Evolutionary conservation across 2,329 filamentous ascomycete genomes (phyloP), one percentile per base, ranked within the genome.

Genomic region (Exophiala sp.): DNA sequence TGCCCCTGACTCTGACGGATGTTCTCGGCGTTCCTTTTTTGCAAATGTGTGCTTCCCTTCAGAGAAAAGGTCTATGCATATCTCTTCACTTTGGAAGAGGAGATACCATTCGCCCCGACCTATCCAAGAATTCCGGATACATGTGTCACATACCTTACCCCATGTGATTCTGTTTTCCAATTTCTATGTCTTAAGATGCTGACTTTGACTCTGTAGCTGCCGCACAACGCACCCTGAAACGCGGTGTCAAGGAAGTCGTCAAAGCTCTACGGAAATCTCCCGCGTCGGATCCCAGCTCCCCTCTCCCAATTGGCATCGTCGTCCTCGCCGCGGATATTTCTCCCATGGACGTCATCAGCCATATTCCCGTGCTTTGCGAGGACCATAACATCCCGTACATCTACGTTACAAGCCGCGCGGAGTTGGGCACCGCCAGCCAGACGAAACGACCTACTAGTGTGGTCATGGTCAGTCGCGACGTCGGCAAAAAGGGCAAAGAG

Each of bases 191-290:
- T 32, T 10, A 7, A 13, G n/a, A 32, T 32, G 11, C 29, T 13
- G 7, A n/a, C 29, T 32, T n/a, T 35, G 32, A 9, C 14, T 41
- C 38, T 23, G 22, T 27, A 27, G 93, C 91, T 62, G 90, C 93
- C 63, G 95, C 95, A 74, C 82, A 88, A 73, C 94, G 94, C 74
- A 86, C 88, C 52, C 86, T 98, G 66, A 95, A 95, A 76, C 90
- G 93, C 66, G 93, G 93, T 66, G 93, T 98, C 60, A 98, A 98
- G 74, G 93, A 98, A 75, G 91, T 95, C 66, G 90, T 97, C 74
- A 98, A 98, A 76, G 86, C 90, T 27, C 86, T 98, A 63, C 89
- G 93, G 75, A 97, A 97, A 76, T 91, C 88, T 11, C 78, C 86
- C 50, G 81, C n/a, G 78, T 80, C 65, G 75, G 79, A 45, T 69